phyloP scores from a whole-genome alignment of 2,329 filamentous ascomycete species.

The Stemphylium beticola region DNA sequence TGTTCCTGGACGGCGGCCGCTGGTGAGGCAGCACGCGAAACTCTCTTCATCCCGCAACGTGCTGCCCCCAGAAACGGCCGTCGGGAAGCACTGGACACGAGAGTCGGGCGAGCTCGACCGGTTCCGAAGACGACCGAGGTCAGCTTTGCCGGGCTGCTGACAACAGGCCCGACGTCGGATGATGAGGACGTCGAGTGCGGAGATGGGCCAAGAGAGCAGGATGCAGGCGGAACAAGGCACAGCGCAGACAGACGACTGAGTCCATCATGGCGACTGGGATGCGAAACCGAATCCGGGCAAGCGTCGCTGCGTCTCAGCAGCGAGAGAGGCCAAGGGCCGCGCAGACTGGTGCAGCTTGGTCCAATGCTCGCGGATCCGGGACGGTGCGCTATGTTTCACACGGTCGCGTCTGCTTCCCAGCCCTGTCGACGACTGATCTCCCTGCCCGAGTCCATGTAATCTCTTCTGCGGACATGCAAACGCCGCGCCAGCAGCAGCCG shows the following conservation, averaged over 20 bases:
- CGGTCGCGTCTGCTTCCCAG: conserved; percentile 26
- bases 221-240: conserved; percentile 25
- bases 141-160: neutral
- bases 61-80: conserved; percentile 24
- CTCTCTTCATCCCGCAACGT: conserved; percentile 17
- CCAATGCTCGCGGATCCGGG: conserved; percentile 41
- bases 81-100: conserved; percentile 10
- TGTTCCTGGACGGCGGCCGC: conserved; percentile 41
- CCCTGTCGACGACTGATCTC: conserved; percentile 7
- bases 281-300: conserved; percentile 22
- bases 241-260: conserved; percentile 5
- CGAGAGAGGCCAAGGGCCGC: conserved; percentile 13
- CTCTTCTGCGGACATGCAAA: conserved; percentile 10
- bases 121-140: neutral
- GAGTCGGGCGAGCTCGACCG: conserved; percentile 5
- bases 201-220: conserved; percentile 25
- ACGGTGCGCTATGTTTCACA: conserved; percentile 45
- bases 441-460: neutral
- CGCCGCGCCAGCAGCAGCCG: conserved; percentile 13
- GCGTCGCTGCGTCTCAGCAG: conserved; percentile 15
- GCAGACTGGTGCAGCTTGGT: conserved; percentile 17
- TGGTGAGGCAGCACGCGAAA: conserved; percentile 29
- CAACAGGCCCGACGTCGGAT: conserved; percentile 24
- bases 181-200: conserved; percentile 23
- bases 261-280: conserved; percentile 36